phyloP scores from a whole-genome alignment of 192 early-diverging fungal genomes.

The Phlyctochytrium arcticum region DNA sequence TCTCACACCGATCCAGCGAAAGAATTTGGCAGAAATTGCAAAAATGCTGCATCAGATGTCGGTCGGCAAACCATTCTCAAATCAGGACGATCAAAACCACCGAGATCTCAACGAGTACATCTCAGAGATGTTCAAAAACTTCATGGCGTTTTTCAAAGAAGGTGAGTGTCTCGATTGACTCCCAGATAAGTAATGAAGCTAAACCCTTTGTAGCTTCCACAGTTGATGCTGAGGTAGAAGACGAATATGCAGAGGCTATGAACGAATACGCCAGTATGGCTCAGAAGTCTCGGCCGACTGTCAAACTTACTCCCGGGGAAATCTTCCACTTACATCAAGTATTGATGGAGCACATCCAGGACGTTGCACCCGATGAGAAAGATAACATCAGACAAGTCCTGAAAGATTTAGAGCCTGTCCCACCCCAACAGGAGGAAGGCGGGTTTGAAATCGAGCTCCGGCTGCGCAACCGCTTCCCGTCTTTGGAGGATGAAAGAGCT shows the following conservation, averaged over 20 bases:
- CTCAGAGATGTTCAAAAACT: constrained; percentile 67
- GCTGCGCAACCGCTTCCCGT: constrained; percentile 70
- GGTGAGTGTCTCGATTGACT: constrained; percentile 35
- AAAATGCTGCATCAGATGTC: constrained; percentile 74
- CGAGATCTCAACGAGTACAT: constrained; percentile 81
- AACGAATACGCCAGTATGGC: constrained; percentile 80
- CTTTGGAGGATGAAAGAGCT: constrained; percentile 39
- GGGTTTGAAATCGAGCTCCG: constrained; percentile 59
- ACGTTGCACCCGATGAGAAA: constrained; percentile 45
- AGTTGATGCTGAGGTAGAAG: constrained; percentile 68
- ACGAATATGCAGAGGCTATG: constrained; percentile 79
- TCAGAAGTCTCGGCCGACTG: constrained; percentile 72
- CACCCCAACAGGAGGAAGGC: constrained; percentile 16
- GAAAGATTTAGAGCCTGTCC: constrained; percentile 39
- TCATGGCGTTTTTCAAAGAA: constrained; percentile 80
- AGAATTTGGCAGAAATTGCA: constrained; percentile 82
- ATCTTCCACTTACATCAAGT: constrained; percentile 86
- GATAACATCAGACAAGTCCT: constrained; percentile 48
- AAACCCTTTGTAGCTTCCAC: constrained; percentile 60
- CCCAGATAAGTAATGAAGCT: background rate
- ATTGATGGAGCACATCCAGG: constrained; percentile 74
- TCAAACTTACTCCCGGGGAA: constrained; percentile 89
- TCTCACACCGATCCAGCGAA: constrained; percentile 85
- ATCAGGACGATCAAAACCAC: constrained; percentile 51
- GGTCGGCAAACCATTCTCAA: constrained; percentile 68